A percentile compares a stretch with the other conserved stretches of the same genome.
Evolutionary conservation across 2,329 filamentous ascomycete species (phyloP).

Genomic region (Colletotrichum australisinense): DNA sequence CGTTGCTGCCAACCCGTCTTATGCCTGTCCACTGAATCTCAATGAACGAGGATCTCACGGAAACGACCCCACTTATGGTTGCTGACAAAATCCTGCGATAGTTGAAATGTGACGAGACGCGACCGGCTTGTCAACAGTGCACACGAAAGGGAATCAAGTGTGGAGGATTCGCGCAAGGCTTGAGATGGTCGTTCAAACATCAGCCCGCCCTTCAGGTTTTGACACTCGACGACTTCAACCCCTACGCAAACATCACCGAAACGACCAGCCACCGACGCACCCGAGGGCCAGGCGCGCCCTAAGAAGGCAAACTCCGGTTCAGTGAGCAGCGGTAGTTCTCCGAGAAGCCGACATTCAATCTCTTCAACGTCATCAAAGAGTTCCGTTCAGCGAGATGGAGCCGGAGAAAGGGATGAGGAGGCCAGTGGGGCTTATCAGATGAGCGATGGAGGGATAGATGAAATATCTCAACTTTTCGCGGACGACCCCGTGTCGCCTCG

Average conservation of each 20-base stretch:
- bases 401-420: neutral
- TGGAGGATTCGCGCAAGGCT: slow-evolving; percentile 45
- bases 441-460: neutral
- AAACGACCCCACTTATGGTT: neutral
- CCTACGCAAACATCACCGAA: neutral
- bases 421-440: neutral
- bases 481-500: neutral
- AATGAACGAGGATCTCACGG: neutral
- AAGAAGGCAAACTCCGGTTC: neutral
- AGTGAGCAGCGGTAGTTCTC: neutral
- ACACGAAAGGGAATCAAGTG: slow-evolving; percentile 43
- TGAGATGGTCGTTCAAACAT: slow-evolving; percentile 56
- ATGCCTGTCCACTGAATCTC: too few relatives aligned
- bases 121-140: slow-evolving; percentile 44
- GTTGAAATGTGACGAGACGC: slow-evolving; percentile 47
- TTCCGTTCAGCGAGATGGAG: neutral
- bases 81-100: slow-evolving; percentile 28
- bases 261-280: neutral
- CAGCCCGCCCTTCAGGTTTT: slow-evolving; percentile 38
- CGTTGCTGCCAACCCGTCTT: slow-evolving; percentile 1
- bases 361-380: neutral
- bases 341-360: neutral
- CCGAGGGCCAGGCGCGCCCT: neutral
- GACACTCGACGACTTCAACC: slow-evolving; percentile 1
- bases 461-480: neutral